Evolutionary conservation across 1,284 basidiomycete genomes (phyloP).

Genomic region (Ganoderma boninense): DNA sequence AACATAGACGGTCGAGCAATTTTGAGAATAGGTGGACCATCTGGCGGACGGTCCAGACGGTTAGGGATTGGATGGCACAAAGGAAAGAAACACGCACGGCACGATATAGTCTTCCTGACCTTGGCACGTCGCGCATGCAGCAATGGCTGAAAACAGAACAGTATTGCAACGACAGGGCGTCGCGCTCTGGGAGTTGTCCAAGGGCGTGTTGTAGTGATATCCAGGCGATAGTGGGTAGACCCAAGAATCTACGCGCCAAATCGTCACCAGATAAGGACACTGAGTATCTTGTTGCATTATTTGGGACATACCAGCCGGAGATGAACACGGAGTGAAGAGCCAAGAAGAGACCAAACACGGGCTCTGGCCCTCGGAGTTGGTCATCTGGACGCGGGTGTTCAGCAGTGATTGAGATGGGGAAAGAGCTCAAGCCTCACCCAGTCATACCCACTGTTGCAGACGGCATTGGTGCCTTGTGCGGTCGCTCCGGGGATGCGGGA

Average conservation of each 20-base stretch:
- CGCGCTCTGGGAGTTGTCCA: conserved; percentile 15
- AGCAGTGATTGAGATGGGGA: background rate
- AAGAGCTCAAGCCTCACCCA: conserved; percentile 17
- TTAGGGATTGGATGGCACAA: no score
- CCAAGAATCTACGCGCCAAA: conserved; percentile 14
- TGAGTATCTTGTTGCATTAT: background rate
- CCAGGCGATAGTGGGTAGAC: conserved; percentile 22
- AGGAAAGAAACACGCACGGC: conserved; percentile 12
- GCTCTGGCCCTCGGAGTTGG: conserved; percentile 26
- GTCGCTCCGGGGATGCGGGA: background rate
- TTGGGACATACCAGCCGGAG: conserved; percentile 18
- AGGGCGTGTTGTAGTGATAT: conserved; percentile 25
- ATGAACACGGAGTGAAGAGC: conserved; percentile 25
- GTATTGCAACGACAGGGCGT: conserved; percentile 27
- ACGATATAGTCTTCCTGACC: conserved; percentile 17
- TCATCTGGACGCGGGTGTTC: conserved; percentile 17
- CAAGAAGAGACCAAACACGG: conserved; percentile 29
- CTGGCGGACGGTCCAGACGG: background rate
- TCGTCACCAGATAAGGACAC: background rate
- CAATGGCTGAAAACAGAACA: conserved; percentile 23
- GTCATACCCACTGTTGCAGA: conserved; percentile 14
- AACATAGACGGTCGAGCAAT: conserved; percentile 20
- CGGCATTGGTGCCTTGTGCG: conserved; percentile 24
- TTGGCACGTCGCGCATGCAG: conserved; percentile 26
- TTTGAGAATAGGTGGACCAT: conserved; percentile 20